Evolutionary conservation across 139 green algal species (phyloP), one percentile per base, ranked within the genome.

Genomic region (Chlorella sp.): DNA sequence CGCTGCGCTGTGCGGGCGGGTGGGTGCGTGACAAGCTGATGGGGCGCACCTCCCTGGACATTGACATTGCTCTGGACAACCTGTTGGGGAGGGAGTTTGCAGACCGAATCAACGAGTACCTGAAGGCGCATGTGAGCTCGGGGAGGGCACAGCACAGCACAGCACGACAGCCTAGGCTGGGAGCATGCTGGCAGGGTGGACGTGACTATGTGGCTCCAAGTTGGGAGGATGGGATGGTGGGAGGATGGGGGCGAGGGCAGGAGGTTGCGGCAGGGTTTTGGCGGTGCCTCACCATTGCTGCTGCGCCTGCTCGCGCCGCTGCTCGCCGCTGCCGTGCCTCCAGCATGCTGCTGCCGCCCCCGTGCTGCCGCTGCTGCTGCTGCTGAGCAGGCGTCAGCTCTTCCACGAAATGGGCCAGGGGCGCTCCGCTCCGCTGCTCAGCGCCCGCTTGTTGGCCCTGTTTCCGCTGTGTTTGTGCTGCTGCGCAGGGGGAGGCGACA

Each of bases 11-110:
- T 81, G 98, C 98, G 32, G 98, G 98, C 14, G 98, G 98, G 24
- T 99, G 98, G 98, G 98, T 99, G 77, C 91, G 98, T 0, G 98
- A 99, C 92, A 99, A 99, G 92, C 92, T 99, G 73, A 94, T 99
- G 81, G 96, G 96, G 24, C 92, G 90, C 36, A 91, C 96, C 39
- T 97, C 92, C n/a, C 81, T 96, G n/a, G 98, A 99, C 93, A 98
- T 99, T 37, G 98, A 99, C 94, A 97, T 99, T 32, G 98, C 98
- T 5, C 90, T 99, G 60, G 98, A 99, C 91, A 94, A 98, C 93
- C 95, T 97, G 90, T 81, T 98, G 57, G 98, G 98, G 1, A 92
- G 92, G 75, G 94, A 98, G 57, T 99, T 99, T 94, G 97, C 97
- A 0, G 96, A 92, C 82, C 89, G 95, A 64, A 92, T 99, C 19